Evolutionary conservation across 208 protist species (phyloP), one percentile per base, ranked within the genome.

Genomic region (Leishmania martiniquensis): DNA sequence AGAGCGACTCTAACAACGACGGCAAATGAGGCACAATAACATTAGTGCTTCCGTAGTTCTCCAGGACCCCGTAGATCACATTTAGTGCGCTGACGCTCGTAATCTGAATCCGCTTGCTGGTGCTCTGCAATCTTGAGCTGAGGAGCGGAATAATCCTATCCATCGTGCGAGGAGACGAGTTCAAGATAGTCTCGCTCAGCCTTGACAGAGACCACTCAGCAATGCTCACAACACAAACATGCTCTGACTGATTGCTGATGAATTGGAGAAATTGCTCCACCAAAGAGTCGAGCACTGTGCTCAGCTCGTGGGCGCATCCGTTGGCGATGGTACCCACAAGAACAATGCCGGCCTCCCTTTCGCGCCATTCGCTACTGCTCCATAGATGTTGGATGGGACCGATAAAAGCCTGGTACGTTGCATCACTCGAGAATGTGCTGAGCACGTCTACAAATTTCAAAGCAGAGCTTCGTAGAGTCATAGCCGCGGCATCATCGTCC

Each of bases 221-320:
- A 62, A 97, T 95, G 73, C 94, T 97, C n/a, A 82, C 83, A 15
- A 97, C 92, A 78, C 93, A 97, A 57, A 96, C 84, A 73, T 96
- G 86, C 66, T 94, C 89, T 39, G 75, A 80, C 37, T 74, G 62
- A 70, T 87, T 87, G n/a, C 57, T 70, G 60, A 86, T 82, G 70
- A 93, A 82, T 32, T 71, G 60, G 39, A 89, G 44, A 17, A 97
- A 81, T 71, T 96, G 87, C 32, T 75, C 62, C 29, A 83, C 81
- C 72, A 96, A 22, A 20, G 67, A 72, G 57, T 79, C 63, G 45
- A 96, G 82, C 39, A 76, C 68, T 2, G 37, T 29, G 5, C 82
- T 72, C 69, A 97, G 84, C 68, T 95, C 83, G 32, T 49, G 75
- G 4, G 82, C 83, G 75, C 94, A 97, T 25, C 91, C 91, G 32